These are phyloP conservation scores for Chloropicon primus DNA, from an alignment of 139 green algal species.

Conservation along the genomic window DNA sequence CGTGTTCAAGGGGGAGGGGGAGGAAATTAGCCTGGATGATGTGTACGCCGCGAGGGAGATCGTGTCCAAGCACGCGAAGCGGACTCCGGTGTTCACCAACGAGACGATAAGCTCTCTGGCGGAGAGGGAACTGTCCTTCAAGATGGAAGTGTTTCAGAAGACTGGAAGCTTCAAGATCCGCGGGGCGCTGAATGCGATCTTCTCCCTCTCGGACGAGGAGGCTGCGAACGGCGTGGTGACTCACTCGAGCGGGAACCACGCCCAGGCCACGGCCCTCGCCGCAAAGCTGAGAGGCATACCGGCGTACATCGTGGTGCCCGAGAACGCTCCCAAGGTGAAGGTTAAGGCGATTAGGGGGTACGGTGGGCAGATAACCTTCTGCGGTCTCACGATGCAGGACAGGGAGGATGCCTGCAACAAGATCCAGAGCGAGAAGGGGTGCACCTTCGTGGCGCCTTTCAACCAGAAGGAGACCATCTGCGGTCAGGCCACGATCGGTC, in stretches of 20 bases:
- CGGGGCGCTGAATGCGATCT: constrained; percentile 52
- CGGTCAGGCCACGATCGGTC: constrained; percentile 68
- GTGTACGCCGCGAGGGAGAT: not conserved
- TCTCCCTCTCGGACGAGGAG: constrained; percentile 30
- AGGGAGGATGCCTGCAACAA: constrained; percentile 1
- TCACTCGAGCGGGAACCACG: constrained; percentile 57
- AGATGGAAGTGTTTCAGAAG: not conserved
- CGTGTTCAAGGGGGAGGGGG: not conserved
- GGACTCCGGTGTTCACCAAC: not conserved
- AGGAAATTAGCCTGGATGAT: not conserved
- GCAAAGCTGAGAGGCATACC: constrained; percentile 40
- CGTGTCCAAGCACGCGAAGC: not conserved
- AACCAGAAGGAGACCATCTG: constrained; percentile 50
- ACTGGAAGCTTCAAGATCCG: constrained; percentile 51
- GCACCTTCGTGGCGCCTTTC: constrained; percentile 54
- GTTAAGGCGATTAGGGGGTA: constrained; percentile 39
- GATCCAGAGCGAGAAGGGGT: not conserved
- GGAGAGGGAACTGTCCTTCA: not conserved
- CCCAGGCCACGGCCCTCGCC: constrained; percentile 32
- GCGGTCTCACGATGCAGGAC: not conserved
- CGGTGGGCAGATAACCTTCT: constrained; percentile 20
- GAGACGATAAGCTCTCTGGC: not conserved
- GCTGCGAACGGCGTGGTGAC: constrained; percentile 42
- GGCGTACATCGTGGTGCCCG: constrained; percentile 56
- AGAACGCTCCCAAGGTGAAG: constrained; percentile 46